Conservation (phyloP, 257 asterid genomes). For the Knoxia roxburghii region DNA sequence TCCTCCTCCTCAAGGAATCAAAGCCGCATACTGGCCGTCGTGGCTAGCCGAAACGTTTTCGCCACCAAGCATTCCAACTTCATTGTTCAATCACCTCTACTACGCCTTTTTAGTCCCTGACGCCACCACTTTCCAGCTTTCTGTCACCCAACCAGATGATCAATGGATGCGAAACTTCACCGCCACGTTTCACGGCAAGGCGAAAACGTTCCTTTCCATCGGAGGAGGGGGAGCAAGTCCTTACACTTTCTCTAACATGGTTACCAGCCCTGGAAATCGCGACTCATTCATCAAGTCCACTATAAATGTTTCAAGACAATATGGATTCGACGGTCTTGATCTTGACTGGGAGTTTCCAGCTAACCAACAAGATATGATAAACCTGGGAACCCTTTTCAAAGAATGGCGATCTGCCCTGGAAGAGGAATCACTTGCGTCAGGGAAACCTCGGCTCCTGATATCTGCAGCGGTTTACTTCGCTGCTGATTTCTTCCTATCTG, state of each 20-base stretch:
- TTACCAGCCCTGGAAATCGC: slow-evolving; percentile 10
- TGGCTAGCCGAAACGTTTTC: slow-evolving; percentile 25
- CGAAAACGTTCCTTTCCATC: slow-evolving; percentile 36
- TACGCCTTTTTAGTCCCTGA: slow-evolving; percentile 43
- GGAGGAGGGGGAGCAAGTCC: slow-evolving; percentile 41
- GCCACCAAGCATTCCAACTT: slow-evolving; percentile 39
- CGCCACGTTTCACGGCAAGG: slow-evolving; percentile 23
- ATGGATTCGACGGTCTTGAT: slow-evolving; percentile 50
- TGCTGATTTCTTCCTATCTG: slow-evolving; percentile 24
- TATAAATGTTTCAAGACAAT: slow-evolving; percentile 31
- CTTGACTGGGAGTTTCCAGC: slow-evolving; percentile 63
- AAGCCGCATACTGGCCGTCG: slow-evolving; percentile 49
- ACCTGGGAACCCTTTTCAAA: slow-evolving; percentile 34
- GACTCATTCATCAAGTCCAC: slow-evolving; percentile 52
- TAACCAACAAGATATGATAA: slow-evolving; percentile 32
- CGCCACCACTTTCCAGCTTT: slow-evolving; percentile 34
- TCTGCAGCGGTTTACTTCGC: slow-evolving; percentile 53
- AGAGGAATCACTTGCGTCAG: slow-evolving; percentile 14
- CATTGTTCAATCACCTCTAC: slow-evolving; percentile 42
- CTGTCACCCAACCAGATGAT: slow-evolving; percentile 32
- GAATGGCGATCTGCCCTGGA: slow-evolving; percentile 11
- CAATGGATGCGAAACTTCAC: slow-evolving; percentile 39
- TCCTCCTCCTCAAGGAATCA: slow-evolving; percentile 25
- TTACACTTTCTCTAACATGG: slow-evolving; percentile 25
- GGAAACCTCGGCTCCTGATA: slow-evolving; percentile 32